Evolutionary conservation across 2,329 filamentous ascomycete genomes (phyloP).

Genomic region (Calonectria hawksworthii): DNA sequence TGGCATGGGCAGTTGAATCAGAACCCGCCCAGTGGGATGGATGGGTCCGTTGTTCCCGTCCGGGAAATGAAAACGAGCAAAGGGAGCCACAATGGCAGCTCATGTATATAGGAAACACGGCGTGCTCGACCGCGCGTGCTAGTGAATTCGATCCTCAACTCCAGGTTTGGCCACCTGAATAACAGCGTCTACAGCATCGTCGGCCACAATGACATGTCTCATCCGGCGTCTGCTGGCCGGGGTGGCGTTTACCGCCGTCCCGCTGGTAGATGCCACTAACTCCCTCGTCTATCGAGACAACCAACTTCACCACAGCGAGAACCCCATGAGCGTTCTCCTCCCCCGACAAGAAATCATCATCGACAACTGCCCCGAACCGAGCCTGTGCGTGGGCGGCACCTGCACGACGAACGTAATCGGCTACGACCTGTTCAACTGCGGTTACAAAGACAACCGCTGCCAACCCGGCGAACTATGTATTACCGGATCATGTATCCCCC

Average conservation of each 20-base stretch:
- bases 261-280: slow-evolving; percentile 23
- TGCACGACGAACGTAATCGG: slow-evolving; percentile 29
- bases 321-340: slow-evolving; percentile 26
- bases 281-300: slow-evolving; percentile 24
- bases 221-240: slow-evolving; percentile 29
- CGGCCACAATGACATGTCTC: slow-evolving; percentile 28
- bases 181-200: slow-evolving; percentile 1
- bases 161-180: slow-evolving; percentile 16
- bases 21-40: slow-evolving; percentile 8
- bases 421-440: slow-evolving; percentile 29
- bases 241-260: slow-evolving; percentile 12
- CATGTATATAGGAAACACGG: slow-evolving; percentile 26
- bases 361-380: slow-evolving; percentile 27
- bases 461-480: slow-evolving; percentile 23
- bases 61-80: slow-evolving; percentile 11
- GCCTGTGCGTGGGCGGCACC: slow-evolving; percentile 27
- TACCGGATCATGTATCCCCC: slow-evolving; percentile 25
- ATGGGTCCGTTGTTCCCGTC: slow-evolving; percentile 14
- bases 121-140: neutral
- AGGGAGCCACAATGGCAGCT: slow-evolving; percentile 4
- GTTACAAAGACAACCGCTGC: slow-evolving; percentile 17
- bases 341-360: slow-evolving; percentile 24
- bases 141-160: neutral
- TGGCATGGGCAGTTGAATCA: slow-evolving; percentile 17
- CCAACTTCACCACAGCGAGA: slow-evolving; percentile 15